phyloP scores from a whole-genome alignment of 2,329 filamentous ascomycete species.

The Ambrosiella beaveri region DNA sequence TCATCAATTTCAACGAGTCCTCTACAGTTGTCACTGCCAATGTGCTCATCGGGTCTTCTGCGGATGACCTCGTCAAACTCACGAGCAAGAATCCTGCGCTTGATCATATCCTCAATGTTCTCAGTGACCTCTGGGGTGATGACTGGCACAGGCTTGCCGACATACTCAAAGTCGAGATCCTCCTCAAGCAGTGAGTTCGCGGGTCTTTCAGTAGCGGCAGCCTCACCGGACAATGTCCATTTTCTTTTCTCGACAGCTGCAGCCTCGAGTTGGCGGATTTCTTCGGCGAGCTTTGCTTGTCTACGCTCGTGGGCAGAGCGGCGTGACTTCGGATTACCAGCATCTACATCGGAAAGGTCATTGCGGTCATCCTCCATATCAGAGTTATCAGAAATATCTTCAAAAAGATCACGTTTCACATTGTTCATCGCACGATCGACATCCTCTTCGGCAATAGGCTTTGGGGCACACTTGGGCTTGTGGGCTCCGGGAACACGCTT shows the following conservation, averaged over 20 bases:
- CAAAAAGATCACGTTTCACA: slow-evolving; percentile 79
- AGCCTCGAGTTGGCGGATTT: slow-evolving; percentile 81
- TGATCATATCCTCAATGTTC: slow-evolving; percentile 84
- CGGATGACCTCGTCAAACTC: slow-evolving; percentile 87
- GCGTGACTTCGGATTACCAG: slow-evolving; percentile 53
- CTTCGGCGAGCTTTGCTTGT: slow-evolving; percentile 69
- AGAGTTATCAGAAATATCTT: slow-evolving; percentile 54
- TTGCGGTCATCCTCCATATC: slow-evolving; percentile 41
- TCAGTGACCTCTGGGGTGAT: slow-evolving; percentile 85
- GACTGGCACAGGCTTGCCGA: slow-evolving; percentile 85
- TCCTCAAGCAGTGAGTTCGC: slow-evolving; percentile 85
- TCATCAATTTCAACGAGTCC: slow-evolving; percentile 72
- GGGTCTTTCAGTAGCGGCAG: slow-evolving; percentile 62
- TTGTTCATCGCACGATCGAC: slow-evolving; percentile 71
- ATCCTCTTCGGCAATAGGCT: slow-evolving; percentile 40
- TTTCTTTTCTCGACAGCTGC: slow-evolving; percentile 77
- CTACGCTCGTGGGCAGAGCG: slow-evolving; percentile 73
- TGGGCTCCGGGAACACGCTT: slow-evolving; percentile 28
- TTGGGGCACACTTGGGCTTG: slow-evolving; percentile 23
- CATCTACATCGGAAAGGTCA: slow-evolving; percentile 47
- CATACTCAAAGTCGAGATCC: slow-evolving; percentile 87
- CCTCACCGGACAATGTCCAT: slow-evolving; percentile 84
- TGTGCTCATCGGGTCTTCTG: slow-evolving; percentile 53
- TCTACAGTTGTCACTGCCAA: slow-evolving; percentile 43
- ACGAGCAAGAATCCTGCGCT: slow-evolving; percentile 71